Percentiles rank a stretch among this genome's conserved stretches.
Conservation (phyloP, 2,329 filamentous ascomycete genomes). For the Penicillium expansum region DNA sequence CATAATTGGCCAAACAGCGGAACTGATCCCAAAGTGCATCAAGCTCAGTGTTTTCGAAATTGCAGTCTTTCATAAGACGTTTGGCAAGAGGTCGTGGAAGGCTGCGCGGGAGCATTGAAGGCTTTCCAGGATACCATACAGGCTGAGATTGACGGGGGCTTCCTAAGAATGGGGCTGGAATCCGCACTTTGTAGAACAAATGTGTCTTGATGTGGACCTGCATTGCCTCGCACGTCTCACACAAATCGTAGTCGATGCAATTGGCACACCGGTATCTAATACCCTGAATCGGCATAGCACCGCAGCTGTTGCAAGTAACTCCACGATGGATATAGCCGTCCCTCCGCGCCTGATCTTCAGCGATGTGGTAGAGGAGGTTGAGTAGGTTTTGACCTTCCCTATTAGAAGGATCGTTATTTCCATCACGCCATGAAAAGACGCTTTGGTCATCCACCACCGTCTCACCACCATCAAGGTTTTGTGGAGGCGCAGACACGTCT, state of each 20-base stretch:
- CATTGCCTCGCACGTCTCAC: conserved; percentile 79
- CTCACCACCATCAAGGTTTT: conserved; percentile 35
- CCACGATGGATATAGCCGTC: conserved; percentile 91
- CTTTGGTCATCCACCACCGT: conserved; percentile 44
- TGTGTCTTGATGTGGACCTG: conserved; percentile 81
- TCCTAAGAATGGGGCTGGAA: conserved; percentile 81
- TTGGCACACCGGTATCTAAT: conserved; percentile 93
- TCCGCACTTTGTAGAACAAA: conserved; percentile 92
- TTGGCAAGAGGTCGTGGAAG: conserved; percentile 67
- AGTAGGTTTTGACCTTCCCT: conserved; percentile 73
- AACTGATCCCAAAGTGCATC: conserved; percentile 97
- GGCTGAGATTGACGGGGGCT: conserved; percentile 73
- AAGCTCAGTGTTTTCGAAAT: conserved; percentile 80
- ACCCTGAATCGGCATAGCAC: conserved; percentile 82
- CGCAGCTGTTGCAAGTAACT: conserved; percentile 87
- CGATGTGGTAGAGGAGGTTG: conserved; percentile 83
- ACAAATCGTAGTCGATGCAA: conserved; percentile 93
- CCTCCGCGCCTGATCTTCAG: conserved; percentile 83
- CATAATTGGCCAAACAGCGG: conserved; percentile 83
- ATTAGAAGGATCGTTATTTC: conserved; percentile 41
- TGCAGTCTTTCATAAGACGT: conserved; percentile 67
- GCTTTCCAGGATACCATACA: conserved; percentile 85
- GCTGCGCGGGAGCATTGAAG: conserved; percentile 64
- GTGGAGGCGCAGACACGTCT: conserved; percentile 25
- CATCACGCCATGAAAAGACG: conserved; percentile 46